Conservation (phyloP, 2,329 filamentous ascomycete species). For the Botrytis squamosa region DNA sequence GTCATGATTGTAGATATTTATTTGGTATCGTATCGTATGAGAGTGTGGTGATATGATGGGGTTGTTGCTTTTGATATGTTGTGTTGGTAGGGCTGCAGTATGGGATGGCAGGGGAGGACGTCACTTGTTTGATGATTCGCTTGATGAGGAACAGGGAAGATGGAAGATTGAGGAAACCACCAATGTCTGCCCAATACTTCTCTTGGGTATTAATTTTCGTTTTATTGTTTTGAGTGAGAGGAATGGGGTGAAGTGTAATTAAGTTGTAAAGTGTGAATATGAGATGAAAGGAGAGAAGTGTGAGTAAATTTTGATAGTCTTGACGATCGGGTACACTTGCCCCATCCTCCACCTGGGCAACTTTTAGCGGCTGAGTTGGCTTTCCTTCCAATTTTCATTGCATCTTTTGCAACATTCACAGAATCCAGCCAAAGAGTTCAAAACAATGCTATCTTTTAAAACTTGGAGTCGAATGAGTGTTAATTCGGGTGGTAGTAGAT, state of each 20-base stretch:
- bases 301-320: neutral
- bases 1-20: neutral
- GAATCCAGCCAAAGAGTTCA: too few relatives aligned
- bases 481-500: too few relatives aligned
- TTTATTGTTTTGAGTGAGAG: neutral
- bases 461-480: too few relatives aligned
- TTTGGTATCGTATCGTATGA: neutral
- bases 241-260: neutral
- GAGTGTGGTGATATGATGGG: neutral
- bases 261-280: neutral
- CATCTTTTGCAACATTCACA: too few relatives aligned
- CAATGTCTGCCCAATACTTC: neutral
- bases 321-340: neutral
- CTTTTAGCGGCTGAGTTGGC: neutral
- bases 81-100: constrained; percentile 18
- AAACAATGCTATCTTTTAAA: too few relatives aligned
- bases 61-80: constrained; percentile 8
- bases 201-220: neutral
- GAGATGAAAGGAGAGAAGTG: neutral
- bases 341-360: too few relatives aligned
- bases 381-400: too few relatives aligned
- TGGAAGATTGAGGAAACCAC: neutral
- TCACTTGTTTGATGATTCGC: constrained; percentile 11
- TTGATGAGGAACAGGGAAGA: constrained; percentile 13
- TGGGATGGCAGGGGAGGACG: constrained; percentile 1